Evolutionary conservation across 2,329 filamentous ascomycete genomes (phyloP).

Genomic region (Hymenoscyphus fraxineus): DNA sequence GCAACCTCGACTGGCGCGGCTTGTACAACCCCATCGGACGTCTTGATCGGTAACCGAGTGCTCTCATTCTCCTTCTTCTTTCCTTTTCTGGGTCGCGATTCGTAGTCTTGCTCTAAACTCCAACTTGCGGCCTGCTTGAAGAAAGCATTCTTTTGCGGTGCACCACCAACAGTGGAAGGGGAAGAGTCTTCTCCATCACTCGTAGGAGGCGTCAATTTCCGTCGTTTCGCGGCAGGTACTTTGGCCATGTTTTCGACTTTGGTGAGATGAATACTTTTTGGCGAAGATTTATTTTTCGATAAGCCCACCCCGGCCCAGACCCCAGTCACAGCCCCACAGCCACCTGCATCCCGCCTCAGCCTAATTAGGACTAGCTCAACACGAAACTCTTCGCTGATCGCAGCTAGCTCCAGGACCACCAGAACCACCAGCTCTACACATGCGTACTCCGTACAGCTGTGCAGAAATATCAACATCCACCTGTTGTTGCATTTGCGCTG

Average conservation of each 20-base stretch:
- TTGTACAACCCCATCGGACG: slow-evolving; percentile 69
- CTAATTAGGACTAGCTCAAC: neutral
- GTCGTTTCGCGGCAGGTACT: slow-evolving; percentile 46
- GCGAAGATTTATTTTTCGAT: neutral
- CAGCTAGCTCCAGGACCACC: neutral
- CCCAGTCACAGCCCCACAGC: no score
- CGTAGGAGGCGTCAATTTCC: slow-evolving; percentile 53
- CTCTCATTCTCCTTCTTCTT: slow-evolving; percentile 68
- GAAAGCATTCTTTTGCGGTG: slow-evolving; percentile 43
- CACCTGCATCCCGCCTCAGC: neutral
- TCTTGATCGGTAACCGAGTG: slow-evolving; percentile 81
- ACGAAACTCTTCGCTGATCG: neutral
- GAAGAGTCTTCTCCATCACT: slow-evolving; percentile 43
- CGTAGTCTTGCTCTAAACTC: slow-evolving; percentile 91
- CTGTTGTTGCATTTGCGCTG: neutral
- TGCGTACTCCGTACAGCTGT: no score
- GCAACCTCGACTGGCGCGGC: slow-evolving; percentile 45
- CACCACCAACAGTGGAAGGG: slow-evolving; percentile 31
- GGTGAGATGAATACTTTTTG: slow-evolving; percentile 9
- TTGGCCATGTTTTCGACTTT: slow-evolving; percentile 28
- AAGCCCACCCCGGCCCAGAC: neutral
- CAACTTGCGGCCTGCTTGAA: slow-evolving; percentile 72
- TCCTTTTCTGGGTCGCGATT: slow-evolving; percentile 69
- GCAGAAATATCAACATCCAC: no score
- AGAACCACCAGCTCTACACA: neutral